A percentile compares a stretch with the other conserved stretches of the same genome.
These are phyloP conservation scores for Hypoxylon sp. DNA, from an alignment of 2,329 filamentous ascomycete genomes.

Conservation along the genomic window DNA sequence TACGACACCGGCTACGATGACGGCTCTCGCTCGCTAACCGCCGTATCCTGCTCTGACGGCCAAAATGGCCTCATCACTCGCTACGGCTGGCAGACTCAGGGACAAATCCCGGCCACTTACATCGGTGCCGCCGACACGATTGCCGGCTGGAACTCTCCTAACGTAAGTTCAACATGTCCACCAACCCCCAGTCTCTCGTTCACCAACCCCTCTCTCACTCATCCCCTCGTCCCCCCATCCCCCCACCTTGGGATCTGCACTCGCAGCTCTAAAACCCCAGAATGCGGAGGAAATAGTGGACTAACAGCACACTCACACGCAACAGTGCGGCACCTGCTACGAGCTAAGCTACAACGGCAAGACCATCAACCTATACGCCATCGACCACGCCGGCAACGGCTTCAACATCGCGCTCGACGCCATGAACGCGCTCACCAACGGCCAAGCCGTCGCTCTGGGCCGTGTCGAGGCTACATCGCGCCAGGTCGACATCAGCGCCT, in stretches of 20 bases:
- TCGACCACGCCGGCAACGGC: conserved; percentile 66
- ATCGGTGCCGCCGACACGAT: conserved; percentile 69
- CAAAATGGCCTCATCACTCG: conserved; percentile 75
- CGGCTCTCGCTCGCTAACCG: conserved; percentile 65
- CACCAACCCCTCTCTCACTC: neutral
- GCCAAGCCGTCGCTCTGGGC: conserved; percentile 65
- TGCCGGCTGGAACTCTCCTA: conserved; percentile 68
- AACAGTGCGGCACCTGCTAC: conserved; percentile 72
- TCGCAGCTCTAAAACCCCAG: neutral
- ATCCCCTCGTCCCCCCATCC: neutral
- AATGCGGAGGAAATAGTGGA: neutral
- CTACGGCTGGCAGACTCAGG: conserved; percentile 71
- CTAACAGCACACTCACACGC: conserved; percentile 4
- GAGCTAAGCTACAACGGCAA: conserved; percentile 65
- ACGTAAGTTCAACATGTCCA: conserved; percentile 48
- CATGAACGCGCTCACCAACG: conserved; percentile 69
- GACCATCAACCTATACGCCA: conserved; percentile 68
- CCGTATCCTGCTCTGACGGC: conserved; percentile 78
- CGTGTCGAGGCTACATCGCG: conserved; percentile 65
- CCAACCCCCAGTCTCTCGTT: neutral
- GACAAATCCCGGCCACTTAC: conserved; percentile 67
- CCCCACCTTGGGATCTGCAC: neutral
- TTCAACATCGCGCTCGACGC: conserved; percentile 72
- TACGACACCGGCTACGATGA: conserved; percentile 82
- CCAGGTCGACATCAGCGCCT: conserved; percentile 62